Percentiles rank a stretch among this genome's conserved stretches.
phyloP scores from a whole-genome alignment of 495 filamentous ascomycete species.

The Echria macrotheca region DNA sequence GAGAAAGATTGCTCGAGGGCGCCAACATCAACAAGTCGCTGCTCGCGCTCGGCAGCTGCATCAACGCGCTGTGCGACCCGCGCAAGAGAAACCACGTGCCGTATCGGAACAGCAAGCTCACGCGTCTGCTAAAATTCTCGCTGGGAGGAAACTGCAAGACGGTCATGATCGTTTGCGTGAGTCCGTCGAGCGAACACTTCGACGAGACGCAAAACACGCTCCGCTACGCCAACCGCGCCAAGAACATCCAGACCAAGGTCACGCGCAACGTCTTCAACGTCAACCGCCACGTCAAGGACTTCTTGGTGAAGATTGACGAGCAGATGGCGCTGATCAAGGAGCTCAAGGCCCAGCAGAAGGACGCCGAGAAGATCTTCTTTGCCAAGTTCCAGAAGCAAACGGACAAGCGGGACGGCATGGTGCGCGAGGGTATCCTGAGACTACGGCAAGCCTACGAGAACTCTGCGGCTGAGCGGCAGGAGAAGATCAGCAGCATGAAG shows the following conservation, averaged over 20 bases:
- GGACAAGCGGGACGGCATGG: slow-evolving; percentile 71
- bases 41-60: slow-evolving; percentile 91
- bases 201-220: slow-evolving; percentile 98
- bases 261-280: slow-evolving; percentile 98
- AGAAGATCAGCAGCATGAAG: slow-evolving; percentile 74
- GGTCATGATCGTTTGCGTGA: slow-evolving; percentile 99
- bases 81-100: slow-evolving; percentile 91
- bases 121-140: slow-evolving; percentile 92
- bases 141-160: slow-evolving; percentile 97
- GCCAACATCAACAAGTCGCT: slow-evolving; percentile 99
- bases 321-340: slow-evolving; percentile 92
- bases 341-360: slow-evolving; percentile 84
- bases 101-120: slow-evolving; percentile 97
- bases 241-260: slow-evolving; percentile 99
- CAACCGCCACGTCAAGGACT: slow-evolving; percentile 98
- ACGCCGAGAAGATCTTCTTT: slow-evolving; percentile 80
- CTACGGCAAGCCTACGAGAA: slow-evolving; percentile 83
- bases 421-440: slow-evolving; percentile 75
- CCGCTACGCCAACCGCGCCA: slow-evolving; percentile 94
- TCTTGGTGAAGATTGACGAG: slow-evolving; percentile 94
- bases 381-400: slow-evolving; percentile 83
- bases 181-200: slow-evolving; percentile 92
- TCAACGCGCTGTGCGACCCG: slow-evolving; percentile 96
- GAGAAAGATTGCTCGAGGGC: slow-evolving; percentile 84
- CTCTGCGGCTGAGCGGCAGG: slow-evolving; percentile 68